Evolutionary conservation across 2,329 filamentous ascomycete genomes (phyloP).

Genomic region (Geosmithia putterillii): DNA sequence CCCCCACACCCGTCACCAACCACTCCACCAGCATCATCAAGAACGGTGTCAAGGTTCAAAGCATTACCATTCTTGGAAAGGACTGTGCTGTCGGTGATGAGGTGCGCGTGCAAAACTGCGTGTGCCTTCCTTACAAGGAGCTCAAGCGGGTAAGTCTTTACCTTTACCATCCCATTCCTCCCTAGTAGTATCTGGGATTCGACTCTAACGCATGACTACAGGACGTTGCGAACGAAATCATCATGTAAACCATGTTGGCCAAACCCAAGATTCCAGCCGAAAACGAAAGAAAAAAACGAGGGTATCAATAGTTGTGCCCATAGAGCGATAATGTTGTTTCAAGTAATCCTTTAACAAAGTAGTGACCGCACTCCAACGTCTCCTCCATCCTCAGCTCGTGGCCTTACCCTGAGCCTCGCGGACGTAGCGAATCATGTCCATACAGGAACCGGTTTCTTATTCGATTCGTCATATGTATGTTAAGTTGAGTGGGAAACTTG

Average conservation of each 20-base stretch:
- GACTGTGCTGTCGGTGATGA: slow-evolving; percentile 91
- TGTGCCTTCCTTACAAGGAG: slow-evolving; percentile 96
- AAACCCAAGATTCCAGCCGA: neutral
- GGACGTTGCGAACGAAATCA: slow-evolving; percentile 80
- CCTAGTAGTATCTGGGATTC: neutral
- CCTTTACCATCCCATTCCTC: neutral
- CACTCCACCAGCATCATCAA: slow-evolving; percentile 93
- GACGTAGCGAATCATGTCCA: too few species aligned
- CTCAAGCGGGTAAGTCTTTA: slow-evolving; percentile 70
- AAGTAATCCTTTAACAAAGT: neutral
- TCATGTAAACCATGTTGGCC: slow-evolving; percentile 75
- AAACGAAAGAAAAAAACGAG: neutral
- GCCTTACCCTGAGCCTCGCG: too few species aligned
- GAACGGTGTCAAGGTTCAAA: slow-evolving; percentile 97
- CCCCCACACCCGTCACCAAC: slow-evolving; percentile 73
- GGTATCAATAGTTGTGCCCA: neutral
- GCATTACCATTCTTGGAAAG: slow-evolving; percentile 93
- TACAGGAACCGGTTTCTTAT: too few species aligned
- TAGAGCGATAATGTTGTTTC: neutral
- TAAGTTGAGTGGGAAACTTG: too few species aligned
- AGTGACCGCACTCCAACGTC: too few species aligned
- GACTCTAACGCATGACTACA: slow-evolving; percentile 17
- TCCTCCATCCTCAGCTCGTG: too few species aligned
- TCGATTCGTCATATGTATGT: too few species aligned
- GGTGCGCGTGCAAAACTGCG: slow-evolving; percentile 91